phyloP scores from a whole-genome alignment of 257 asterid species.

The Fraxinus anomala region DNA sequence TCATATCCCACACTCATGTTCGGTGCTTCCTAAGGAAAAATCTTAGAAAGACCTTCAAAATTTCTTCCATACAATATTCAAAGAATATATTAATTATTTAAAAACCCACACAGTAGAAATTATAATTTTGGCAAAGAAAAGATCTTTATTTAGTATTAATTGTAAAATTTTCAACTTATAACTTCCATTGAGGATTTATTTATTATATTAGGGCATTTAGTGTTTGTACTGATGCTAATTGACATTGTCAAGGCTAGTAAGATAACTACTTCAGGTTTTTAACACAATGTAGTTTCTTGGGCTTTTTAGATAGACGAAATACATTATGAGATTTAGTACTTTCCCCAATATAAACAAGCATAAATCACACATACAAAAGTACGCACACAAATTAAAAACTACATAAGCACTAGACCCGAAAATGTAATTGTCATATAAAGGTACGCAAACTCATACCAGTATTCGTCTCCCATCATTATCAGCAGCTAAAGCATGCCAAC shows the following conservation, averaged over 20 bases:
- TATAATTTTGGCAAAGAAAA: not conserved
- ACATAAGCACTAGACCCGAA: slow-evolving; percentile 17
- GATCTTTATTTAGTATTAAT: not conserved
- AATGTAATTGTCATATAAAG: slow-evolving; percentile 11
- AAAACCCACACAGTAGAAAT: not conserved
- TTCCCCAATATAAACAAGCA: not conserved
- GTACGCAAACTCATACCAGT: slow-evolving; percentile 45
- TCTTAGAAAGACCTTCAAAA: not conserved
- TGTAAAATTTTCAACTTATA: not conserved
- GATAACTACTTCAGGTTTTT: not conserved
- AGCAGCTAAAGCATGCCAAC: slow-evolving; percentile 68
- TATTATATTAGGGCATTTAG: not conserved
- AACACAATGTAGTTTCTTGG: not conserved
- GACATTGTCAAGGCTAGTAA: not conserved
- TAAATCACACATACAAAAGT: not conserved
- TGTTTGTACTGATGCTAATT: not conserved
- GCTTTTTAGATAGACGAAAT: not conserved
- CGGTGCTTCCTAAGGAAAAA: no score
- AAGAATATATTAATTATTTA: no score
- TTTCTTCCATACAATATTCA: not conserved
- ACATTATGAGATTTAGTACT: not conserved
- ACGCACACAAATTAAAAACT: not conserved
- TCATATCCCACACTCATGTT: no score
- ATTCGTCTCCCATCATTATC: slow-evolving; percentile 70
- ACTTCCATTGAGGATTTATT: not conserved